Evolutionary conservation across 768 basidiomycete species (phyloP).

Genomic region (Lentinula sp.): DNA sequence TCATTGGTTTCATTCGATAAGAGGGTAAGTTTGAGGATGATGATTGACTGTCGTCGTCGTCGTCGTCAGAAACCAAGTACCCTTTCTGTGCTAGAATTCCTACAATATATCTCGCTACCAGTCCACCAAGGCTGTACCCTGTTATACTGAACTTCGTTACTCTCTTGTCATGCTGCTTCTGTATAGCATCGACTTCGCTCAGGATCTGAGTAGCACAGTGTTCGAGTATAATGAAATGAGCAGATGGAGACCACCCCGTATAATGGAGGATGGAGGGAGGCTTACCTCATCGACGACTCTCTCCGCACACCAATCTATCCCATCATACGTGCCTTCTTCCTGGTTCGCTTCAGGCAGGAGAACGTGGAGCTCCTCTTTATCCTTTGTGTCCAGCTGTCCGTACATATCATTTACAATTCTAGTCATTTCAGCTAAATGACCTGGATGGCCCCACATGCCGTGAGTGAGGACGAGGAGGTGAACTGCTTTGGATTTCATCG

Average conservation of each 20-base stretch:
- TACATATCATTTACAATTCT: constrained; percentile 44
- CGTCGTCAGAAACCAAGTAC: constrained; percentile 44
- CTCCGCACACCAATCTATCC: constrained; percentile 80
- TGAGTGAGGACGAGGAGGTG: constrained; percentile 48
- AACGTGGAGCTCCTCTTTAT: constrained; percentile 45
- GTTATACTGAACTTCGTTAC: constrained; percentile 69
- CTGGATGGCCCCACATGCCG: constrained; percentile 81
- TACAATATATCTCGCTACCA: constrained; percentile 73
- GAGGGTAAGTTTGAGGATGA: not conserved
- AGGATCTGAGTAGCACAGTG: not conserved
- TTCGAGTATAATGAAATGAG: no score
- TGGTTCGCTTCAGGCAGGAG: constrained; percentile 61
- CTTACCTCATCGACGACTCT: constrained; percentile 73
- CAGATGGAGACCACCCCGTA: not conserved
- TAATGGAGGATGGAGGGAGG: not conserved
- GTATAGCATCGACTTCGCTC: constrained; percentile 36
- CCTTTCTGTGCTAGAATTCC: constrained; percentile 26
- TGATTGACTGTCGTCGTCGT: not conserved
- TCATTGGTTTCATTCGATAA: constrained; percentile 30
- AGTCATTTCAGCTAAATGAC: constrained; percentile 53
- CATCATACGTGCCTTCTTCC: constrained; percentile 73
- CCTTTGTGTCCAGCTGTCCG: constrained; percentile 15
- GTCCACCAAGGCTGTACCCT: constrained; percentile 79
- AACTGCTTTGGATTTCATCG: not conserved
- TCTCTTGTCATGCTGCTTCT: constrained; percentile 37